These are phyloP conservation scores for Backusella liffmaniae DNA, from an alignment of 192 early-diverging fungal species.

Conservation along the genomic window DNA sequence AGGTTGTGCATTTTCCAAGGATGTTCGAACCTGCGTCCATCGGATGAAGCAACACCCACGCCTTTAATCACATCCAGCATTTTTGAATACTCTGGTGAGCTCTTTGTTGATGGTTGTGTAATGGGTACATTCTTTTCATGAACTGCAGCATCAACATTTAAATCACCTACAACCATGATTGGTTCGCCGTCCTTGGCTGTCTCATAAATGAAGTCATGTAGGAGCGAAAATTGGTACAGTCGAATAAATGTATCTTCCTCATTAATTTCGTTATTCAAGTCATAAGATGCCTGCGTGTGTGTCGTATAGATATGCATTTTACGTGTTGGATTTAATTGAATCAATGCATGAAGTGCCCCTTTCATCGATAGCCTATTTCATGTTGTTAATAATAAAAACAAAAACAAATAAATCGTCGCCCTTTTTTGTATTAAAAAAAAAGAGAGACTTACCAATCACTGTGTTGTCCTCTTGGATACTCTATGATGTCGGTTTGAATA, in stretches of 20 bases:
- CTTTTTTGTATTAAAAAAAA: conserved; percentile 1
- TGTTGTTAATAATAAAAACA: conserved; percentile 4
- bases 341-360: conserved; percentile 76
- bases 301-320: conserved; percentile 77
- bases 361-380: conserved; percentile 58
- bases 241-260: conserved; percentile 57
- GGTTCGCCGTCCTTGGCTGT: conserved; percentile 41
- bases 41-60: conserved; percentile 15
- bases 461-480: conserved; percentile 64
- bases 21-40: conserved; percentile 16
- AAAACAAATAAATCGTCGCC: neutral
- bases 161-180: conserved; percentile 42
- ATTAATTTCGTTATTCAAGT: conserved; percentile 48
- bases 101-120: conserved; percentile 39
- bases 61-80: conserved; percentile 59
- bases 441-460: conserved; percentile 68
- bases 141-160: conserved; percentile 64
- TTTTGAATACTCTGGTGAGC: conserved; percentile 45
- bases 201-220: conserved; percentile 67
- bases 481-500: conserved; percentile 50
- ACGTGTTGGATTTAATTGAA: conserved; percentile 48
- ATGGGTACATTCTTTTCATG: conserved; percentile 21
- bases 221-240: conserved; percentile 58
- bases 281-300: conserved; percentile 81
- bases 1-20: conserved; percentile 1